These are phyloP conservation scores for Pseudogymnoascus sp. DNA, from an alignment of 2,329 filamentous ascomycete genomes.

Conservation along the genomic window DNA sequence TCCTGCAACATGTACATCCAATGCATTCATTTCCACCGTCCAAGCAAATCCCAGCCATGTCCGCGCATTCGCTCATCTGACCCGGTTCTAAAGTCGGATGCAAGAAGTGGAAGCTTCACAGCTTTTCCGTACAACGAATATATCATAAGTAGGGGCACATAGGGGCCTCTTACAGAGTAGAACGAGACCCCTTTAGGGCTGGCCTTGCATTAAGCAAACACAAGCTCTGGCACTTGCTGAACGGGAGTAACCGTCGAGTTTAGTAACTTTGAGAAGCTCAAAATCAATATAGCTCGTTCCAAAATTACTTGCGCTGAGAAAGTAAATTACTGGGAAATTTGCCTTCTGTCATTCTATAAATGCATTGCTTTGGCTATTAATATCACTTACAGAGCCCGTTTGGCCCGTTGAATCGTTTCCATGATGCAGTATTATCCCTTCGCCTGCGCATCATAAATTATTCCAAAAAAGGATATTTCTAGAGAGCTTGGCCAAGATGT, in stretches of 20 bases:
- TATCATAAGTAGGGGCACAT: not conserved
- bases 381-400: not conserved
- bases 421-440: not conserved
- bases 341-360: not conserved
- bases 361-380: not conserved
- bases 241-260: not conserved
- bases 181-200: not conserved
- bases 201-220: constrained; percentile 1
- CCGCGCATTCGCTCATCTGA: constrained; percentile 1
- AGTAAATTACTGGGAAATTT: not conserved
- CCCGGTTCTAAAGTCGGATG: not conserved
- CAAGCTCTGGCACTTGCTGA: not conserved
- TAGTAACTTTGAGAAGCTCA: not conserved
- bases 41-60: not conserved
- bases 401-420: not conserved
- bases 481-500: not conserved
- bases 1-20: not conserved
- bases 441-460: not conserved
- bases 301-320: not conserved
- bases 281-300: not conserved
- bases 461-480: not conserved
- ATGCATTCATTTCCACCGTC: not conserved
- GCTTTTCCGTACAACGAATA: constrained; percentile 3
- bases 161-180: not conserved
- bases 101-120: constrained; percentile 1